phyloP scores from a whole-genome alignment of 306 rosid genomes.

The Luffa aegyptiaca region DNA sequence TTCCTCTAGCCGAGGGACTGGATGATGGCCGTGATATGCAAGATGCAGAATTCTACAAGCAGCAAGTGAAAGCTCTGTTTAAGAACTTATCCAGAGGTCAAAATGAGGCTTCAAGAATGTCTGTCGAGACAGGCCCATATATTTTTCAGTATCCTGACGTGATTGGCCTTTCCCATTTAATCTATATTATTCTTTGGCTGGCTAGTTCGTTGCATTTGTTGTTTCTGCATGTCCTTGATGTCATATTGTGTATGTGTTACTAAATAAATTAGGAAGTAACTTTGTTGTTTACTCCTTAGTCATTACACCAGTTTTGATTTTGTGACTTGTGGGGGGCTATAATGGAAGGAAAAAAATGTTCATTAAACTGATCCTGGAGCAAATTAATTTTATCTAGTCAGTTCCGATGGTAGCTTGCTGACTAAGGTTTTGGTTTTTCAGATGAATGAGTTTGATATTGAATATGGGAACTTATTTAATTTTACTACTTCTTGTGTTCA shows the following conservation, averaged over 20 bases:
- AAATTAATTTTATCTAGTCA: not conserved
- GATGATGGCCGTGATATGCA: conserved; percentile 83
- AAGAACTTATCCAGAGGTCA: conserved; percentile 87
- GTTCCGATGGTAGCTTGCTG: not conserved
- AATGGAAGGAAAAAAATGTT: not conserved
- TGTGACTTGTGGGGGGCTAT: not conserved
- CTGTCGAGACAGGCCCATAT: conserved; percentile 93
- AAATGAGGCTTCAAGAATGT: conserved; percentile 98
- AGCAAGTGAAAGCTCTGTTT: conserved; percentile 91
- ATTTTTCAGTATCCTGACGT: conserved; percentile 82
- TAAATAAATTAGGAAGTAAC: not conserved
- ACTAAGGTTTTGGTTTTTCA: not conserved
- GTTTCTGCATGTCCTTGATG: not conserved
- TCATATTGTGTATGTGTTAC: not conserved
- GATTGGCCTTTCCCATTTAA: not conserved
- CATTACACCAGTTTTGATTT: not conserved
- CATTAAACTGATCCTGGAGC: not conserved
- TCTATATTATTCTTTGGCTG: not conserved
- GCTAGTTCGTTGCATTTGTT: not conserved
- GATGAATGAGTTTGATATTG: not conserved
- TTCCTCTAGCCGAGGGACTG: conserved; percentile 89
- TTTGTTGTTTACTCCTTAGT: not conserved
- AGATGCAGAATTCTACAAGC: conserved; percentile 79
- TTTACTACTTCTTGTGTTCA: not conserved
- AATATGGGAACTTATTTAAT: not conserved